These are phyloP conservation scores for Scedosporium minutisporum DNA, from an alignment of 2,329 filamentous ascomycete species.

Conservation along the genomic window DNA sequence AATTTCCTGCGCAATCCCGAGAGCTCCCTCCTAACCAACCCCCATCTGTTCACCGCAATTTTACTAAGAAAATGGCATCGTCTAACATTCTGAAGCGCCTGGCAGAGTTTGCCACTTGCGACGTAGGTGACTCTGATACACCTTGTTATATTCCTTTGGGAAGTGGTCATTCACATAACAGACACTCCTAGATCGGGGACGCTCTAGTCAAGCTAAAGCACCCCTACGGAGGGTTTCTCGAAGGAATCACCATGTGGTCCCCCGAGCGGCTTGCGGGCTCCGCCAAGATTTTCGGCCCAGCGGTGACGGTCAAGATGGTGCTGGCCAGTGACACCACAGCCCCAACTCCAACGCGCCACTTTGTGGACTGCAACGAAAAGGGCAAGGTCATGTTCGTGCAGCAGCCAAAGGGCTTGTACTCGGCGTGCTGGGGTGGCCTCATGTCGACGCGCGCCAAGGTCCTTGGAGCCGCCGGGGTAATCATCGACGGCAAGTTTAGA, in stretches of 20 bases:
- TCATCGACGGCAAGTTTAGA: conserved; percentile 19
- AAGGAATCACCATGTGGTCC: conserved; percentile 16
- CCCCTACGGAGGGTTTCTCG: conserved; percentile 16
- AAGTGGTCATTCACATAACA: too few relatives aligned
- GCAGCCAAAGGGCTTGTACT: conserved; percentile 16
- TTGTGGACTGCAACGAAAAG: conserved; percentile 17
- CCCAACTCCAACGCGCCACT: conserved; percentile 17
- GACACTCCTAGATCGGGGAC: conserved; percentile 13
- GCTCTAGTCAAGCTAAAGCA: conserved; percentile 20
- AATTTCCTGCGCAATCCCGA: too few relatives aligned
- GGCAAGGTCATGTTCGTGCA: conserved; percentile 18
- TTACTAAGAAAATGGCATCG: too few relatives aligned
- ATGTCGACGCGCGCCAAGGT: conserved; percentile 20
- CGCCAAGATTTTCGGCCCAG: conserved; percentile 16
- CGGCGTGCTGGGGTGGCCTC: conserved; percentile 19
- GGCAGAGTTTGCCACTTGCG: too few relatives aligned
- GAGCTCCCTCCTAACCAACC: too few relatives aligned
- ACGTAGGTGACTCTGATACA: too few relatives aligned
- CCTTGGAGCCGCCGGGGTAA: conserved; percentile 16
- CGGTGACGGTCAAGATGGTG: conserved; percentile 21
- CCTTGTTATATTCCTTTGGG: too few relatives aligned
- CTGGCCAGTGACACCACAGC: conserved; percentile 13
- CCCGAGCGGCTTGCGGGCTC: conserved; percentile 7
- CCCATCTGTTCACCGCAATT: too few relatives aligned
- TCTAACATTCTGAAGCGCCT: too few relatives aligned